Evolutionary conservation across 352 stramenopile species (phyloP).

Genomic region (Albugo candida): DNA sequence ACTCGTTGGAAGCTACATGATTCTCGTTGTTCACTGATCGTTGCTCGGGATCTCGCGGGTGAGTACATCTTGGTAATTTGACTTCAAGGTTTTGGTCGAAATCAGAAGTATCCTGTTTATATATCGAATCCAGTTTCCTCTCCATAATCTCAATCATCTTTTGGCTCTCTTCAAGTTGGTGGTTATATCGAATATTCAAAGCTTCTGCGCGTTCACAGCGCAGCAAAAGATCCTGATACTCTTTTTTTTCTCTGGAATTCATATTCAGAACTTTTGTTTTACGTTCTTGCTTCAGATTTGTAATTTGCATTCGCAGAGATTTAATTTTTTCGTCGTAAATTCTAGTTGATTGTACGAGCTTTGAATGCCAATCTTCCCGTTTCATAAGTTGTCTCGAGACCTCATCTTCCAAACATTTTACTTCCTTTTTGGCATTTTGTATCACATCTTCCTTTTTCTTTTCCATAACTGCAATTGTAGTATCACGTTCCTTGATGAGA

Average conservation of each 20-base stretch:
- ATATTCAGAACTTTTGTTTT: slow-evolving; percentile 11
- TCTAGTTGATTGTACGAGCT: background rate
- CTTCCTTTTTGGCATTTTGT: background rate
- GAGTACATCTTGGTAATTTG: no score
- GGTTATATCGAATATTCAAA: slow-evolving; percentile 36
- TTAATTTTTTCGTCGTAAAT: background rate
- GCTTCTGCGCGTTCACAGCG: slow-evolving; percentile 41
- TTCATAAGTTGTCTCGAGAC: background rate
- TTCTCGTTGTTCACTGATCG: no score
- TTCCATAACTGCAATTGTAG: slow-evolving; percentile 23
- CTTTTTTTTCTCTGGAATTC: slow-evolving; percentile 25
- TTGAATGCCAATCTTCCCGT: background rate
- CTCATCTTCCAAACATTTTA: background rate
- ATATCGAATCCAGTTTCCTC: slow-evolving; percentile 13
- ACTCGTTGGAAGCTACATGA: no score
- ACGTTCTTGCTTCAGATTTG: background rate
- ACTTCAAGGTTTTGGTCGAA: no score
- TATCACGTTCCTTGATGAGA: slow-evolving; percentile 41
- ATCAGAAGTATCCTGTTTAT: no score
- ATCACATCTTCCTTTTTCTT: background rate
- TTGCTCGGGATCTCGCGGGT: no score
- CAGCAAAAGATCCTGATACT: slow-evolving; percentile 36
- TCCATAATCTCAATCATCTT: slow-evolving; percentile 60
- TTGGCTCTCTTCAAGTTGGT: slow-evolving; percentile 54
- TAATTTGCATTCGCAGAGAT: background rate